Evolutionary conservation across 805 yeast species (phyloP).

Genomic region (Yarrowia keelungensis): DNA sequence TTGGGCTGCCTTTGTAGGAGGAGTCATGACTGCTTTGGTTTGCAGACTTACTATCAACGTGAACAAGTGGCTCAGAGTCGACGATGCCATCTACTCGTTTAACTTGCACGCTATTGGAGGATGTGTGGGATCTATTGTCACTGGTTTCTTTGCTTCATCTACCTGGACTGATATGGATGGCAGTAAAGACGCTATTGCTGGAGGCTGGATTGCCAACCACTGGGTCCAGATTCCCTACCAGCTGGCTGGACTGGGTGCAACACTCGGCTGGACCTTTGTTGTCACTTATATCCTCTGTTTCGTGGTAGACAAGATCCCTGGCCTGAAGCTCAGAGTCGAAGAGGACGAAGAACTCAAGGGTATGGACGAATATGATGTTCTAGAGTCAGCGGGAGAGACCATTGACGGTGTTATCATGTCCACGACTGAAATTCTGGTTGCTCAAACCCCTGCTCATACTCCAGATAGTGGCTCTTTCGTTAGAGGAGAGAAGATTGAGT

Average conservation of each 20-base stretch:
- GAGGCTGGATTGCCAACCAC: conserved; percentile 90
- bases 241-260: conserved; percentile 76
- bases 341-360: conserved; percentile 90
- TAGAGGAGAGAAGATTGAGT: conserved; percentile 5
- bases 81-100: conserved; percentile 94
- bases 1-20: conserved; percentile 50
- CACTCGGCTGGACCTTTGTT: conserved; percentile 75
- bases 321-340: conserved; percentile 78
- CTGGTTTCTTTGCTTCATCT: conserved; percentile 79
- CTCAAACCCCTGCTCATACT: not conserved
- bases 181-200: conserved; percentile 49
- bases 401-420: not conserved
- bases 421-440: not conserved
- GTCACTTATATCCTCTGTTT: conserved; percentile 74
- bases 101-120: conserved; percentile 94
- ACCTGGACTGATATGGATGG: conserved; percentile 31
- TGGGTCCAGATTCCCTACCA: conserved; percentile 87
- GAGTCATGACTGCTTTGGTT: conserved; percentile 9
- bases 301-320: conserved; percentile 75
- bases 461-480: not conserved
- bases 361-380: conserved; percentile 60
- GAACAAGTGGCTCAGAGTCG: conserved; percentile 67
- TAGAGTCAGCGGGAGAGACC: conserved; percentile 12
- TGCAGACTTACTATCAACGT: conserved; percentile 15
- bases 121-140: conserved; percentile 75